Evolutionary conservation across 1,284 basidiomycete genomes (phyloP), one percentile per base, ranked within the genome.

Genomic region (Malassezia dermatis): DNA sequence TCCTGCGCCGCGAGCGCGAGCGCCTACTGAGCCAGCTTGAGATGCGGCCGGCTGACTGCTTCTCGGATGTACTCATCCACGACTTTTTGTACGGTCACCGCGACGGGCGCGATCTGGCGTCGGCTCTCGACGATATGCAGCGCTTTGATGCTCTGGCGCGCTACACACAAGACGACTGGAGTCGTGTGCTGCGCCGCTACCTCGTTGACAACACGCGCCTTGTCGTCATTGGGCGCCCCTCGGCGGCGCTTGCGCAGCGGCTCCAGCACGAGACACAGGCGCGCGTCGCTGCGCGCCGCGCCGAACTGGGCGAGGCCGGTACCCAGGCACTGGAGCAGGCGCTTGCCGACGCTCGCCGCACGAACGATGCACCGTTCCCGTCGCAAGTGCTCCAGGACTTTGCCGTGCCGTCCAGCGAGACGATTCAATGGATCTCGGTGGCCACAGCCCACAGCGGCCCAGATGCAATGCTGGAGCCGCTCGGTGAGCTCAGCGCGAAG

Each of bases 341-440:
- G 62, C 79, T 98, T 4, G 83, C 89, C 62, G 81, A 79, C 35
- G 89, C 94, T 3, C 91, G 95, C 77, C 80, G 81, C 45, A 86
- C 88, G 70, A 89, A 96, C 73, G 87, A 89, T 63, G 77, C 77
- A 50, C 83, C 85, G 10, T 89, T 95, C 56, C 93, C 93, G 8
- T 82, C 63, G 13, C 65, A 88, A 35, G 80, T 95, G 60, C 77
- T 96, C 35, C 85, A 82, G 3, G 78, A 81, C 19, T 98, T 96
- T 80, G 84, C 86, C 15, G 60, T 73, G 21, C 70, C 70, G 11
- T 50, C 45, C 50, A 58, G 91, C 21, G 84, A 85, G 66, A 87
- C 83, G 60, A 91, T 99, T 66, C 83, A 86, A 6, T 98, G 93
- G 90, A 91, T 98, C 56, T 83, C 86, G 0, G 90, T 98, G 2